A percentile compares a stretch with the other conserved stretches of the same genome.
Evolutionary conservation across 1,139 yeast genomes (phyloP).

Genomic region (Pneumocystis wakefieldiae): DNA sequence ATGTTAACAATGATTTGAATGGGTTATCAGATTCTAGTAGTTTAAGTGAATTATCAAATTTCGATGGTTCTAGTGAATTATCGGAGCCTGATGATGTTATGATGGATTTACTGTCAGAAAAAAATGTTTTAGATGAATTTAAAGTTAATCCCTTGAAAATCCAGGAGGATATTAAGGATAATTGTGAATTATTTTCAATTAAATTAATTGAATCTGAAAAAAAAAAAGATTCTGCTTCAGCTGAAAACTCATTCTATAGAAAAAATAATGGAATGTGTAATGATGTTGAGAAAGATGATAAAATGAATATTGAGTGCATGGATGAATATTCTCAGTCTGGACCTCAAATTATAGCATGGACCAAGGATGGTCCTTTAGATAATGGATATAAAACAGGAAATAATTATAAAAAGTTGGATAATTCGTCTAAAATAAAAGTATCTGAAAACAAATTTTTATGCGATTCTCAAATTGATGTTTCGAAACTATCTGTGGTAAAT

Average conservation of each 20-base stretch:
- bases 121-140: not conserved
- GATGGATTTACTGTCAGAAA: not conserved
- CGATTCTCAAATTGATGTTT: not conserved
- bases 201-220: not conserved
- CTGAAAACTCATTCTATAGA: not conserved
- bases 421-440: not conserved
- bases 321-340: not conserved
- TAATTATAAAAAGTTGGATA: not conserved
- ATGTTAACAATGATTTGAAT: not conserved
- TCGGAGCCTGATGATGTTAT: not conserved
- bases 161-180: not conserved
- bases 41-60: not conserved
- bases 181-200: not conserved
- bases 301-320: not conserved
- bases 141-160: not conserved
- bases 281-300: not conserved
- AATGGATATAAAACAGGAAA: not conserved
- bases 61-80: not conserved
- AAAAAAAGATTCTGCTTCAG: not conserved
- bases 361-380: not conserved
- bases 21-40: not conserved
- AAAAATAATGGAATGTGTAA: not conserved
- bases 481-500: not conserved
- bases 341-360: not conserved
- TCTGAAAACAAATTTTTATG: not conserved